phyloP scores from a whole-genome alignment of 257 asterid species.

The Striga asiatica region DNA sequence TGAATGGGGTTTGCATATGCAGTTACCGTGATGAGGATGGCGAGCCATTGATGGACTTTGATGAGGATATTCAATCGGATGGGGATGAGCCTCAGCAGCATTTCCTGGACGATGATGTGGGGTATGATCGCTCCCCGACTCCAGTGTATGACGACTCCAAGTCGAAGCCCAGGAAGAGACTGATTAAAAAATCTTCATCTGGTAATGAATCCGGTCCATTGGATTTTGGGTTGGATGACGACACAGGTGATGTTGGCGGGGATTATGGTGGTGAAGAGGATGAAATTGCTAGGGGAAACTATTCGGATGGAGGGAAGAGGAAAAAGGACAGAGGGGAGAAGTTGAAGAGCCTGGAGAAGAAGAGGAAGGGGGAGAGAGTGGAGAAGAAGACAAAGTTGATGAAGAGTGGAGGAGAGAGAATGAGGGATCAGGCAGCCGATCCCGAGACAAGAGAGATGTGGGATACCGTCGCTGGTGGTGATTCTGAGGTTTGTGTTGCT shows the following conservation, averaged over 20 bases:
- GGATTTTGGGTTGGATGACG: constrained; percentile 54
- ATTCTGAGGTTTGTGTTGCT: constrained; percentile 32
- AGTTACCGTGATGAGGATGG: constrained; percentile 88
- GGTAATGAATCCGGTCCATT: constrained; percentile 20
- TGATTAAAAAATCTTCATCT: constrained; percentile 51
- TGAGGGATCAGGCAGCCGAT: constrained; percentile 62
- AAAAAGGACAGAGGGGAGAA: constrained; percentile 33
- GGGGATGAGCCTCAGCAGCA: constrained; percentile 39
- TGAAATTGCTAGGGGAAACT: constrained; percentile 44
- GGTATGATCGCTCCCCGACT: constrained; percentile 40
- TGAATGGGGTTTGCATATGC: constrained; percentile 15
- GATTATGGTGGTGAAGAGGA: constrained; percentile 24
- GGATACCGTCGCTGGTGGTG: constrained; percentile 73
- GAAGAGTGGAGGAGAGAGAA: constrained; percentile 47
- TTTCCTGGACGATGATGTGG: constrained; percentile 33
- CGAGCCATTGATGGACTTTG: constrained; percentile 84
- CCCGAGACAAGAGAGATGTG: constrained; percentile 95
- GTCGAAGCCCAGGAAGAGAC: constrained; percentile 65
- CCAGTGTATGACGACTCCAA: constrained; percentile 53
- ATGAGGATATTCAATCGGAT: constrained; percentile 61
- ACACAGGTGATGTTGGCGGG: constrained; percentile 26
- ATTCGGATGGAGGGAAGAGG: constrained; percentile 42
- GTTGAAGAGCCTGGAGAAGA: constrained; percentile 36
- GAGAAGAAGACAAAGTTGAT: constrained; percentile 45
- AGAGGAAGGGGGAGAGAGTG: constrained; percentile 44